A percentile compares a stretch with the other conserved stretches of the same genome.
phyloP scores from a whole-genome alignment of 2,329 filamentous ascomycete genomes.

The Diaporthe sp. region DNA sequence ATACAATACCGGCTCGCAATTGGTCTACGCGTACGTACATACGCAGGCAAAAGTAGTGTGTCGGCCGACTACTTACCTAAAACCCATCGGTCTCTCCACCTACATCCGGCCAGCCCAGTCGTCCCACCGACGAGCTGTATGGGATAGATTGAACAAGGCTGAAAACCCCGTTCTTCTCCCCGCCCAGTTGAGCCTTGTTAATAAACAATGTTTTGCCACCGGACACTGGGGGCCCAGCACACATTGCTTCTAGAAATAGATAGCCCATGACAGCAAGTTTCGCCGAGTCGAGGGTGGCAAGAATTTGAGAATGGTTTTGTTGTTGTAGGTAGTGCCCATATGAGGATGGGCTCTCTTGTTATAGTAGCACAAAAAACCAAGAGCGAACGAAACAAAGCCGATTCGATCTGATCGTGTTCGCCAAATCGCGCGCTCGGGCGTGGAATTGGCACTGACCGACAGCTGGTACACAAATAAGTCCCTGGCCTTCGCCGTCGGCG shows the following conservation, averaged over 20 bases:
- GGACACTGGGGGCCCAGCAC: not conserved
- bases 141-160: constrained; percentile 17
- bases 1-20: not conserved
- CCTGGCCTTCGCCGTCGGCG: not conserved
- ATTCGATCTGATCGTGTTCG: not conserved
- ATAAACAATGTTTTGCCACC: constrained; percentile 6
- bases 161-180: not conserved
- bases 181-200: not conserved
- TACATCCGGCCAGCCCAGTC: not conserved
- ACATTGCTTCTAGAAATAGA: constrained; percentile 18
- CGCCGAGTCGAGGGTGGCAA: not conserved
- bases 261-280: not conserved
- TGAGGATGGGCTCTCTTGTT: not conserved
- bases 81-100: not conserved
- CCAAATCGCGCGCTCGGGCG: not conserved
- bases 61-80: not conserved
- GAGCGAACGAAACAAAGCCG: constrained; percentile 1
- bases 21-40: not conserved
- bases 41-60: too few species aligned
- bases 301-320: not conserved
- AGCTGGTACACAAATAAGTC: not conserved
- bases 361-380: not conserved
- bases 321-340: not conserved
- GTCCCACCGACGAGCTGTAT: not conserved
- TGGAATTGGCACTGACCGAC: not conserved